Evolutionary conservation across 306 rosid species (phyloP), one percentile per base, ranked within the genome.

Genomic region (Casuarina cunninghamiana): DNA sequence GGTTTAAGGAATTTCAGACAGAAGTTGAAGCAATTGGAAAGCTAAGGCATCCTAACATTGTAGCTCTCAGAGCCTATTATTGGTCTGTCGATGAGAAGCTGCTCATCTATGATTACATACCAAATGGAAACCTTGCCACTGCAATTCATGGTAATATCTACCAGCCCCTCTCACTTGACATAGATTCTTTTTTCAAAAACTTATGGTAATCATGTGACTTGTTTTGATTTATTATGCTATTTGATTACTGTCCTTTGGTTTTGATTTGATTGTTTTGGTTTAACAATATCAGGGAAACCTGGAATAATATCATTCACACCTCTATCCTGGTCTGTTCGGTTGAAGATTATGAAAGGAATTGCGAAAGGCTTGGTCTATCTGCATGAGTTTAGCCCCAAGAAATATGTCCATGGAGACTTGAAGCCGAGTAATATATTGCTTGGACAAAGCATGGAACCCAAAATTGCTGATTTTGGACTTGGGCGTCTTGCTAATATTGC

Each of bases 41-140:
- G 88, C 80, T 95, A 69, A 91, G 93, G 82, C 97, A 95, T 87
- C 97, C 96, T 42, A 95, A 95, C 74, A 53, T 95, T 35, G 97
- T 88, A 61, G 86, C 94, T 43, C 88, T 95, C 5, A 86, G 89
- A 85, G 99, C 99, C 51, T 95, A 93, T 79, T 95, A 93, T 74
- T 95, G 99, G 99, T 95, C 99, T 83, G 97, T 91, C 53, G 99
- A 95, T 85, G 99, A 95, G 86, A 95, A 95, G 83, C 94, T 95
- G 83, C 97, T 95, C 84, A 88, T 95, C 75, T 95, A 89, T 83
- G 97, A 95, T 74, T 92, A 92, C 68, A 82, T 92, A n/a, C 85
- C 98, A 42, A 89, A 95, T 72, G 99, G 97, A 83, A 93, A 80
- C 87, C 97, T 95, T 78, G 90, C 96, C 21, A 54, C 89, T 41